Conservation (phyloP, 2,329 filamentous ascomycete species). For the Talaromyces albobiverticillius region DNA sequence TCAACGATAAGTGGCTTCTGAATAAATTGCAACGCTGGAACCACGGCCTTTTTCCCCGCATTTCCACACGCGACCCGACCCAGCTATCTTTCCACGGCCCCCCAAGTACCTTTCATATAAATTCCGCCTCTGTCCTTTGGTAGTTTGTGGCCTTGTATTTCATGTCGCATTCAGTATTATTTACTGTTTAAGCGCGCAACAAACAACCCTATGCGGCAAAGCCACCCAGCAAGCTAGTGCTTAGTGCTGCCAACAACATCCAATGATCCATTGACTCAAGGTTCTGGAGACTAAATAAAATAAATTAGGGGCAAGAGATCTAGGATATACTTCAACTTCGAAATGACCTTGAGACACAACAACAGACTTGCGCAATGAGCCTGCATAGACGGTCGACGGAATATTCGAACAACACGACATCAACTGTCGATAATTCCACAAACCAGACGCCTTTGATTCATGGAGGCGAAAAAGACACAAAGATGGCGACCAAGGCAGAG, state of each 20-base stretch:
- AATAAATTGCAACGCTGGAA: background rate
- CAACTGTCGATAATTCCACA: background rate
- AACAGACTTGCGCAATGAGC: background rate
- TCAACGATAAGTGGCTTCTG: background rate
- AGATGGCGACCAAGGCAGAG: background rate
- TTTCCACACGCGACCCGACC: too few species aligned
- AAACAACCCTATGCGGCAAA: too few species aligned
- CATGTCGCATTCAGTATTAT: background rate
- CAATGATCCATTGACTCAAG: background rate
- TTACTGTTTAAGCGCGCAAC: background rate
- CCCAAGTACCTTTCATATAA: too few species aligned
- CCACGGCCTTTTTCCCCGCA: background rate
- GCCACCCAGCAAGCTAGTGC: background rate
- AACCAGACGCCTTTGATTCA: background rate
- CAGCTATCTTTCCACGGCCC: too few species aligned
- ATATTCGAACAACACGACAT: background rate
- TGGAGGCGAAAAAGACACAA: background rate
- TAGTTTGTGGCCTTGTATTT: background rate
- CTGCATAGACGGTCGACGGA: background rate
- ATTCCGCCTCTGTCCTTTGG: background rate
- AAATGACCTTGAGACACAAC: background rate
- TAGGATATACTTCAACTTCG: background rate
- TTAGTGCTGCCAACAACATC: background rate
- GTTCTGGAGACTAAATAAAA: background rate
- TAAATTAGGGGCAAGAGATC: background rate